A percentile compares a stretch with the other conserved stretches of the same genome.
phyloP scores from a whole-genome alignment of 495 filamentous ascomycete species.

The Lophiotrema nucula region DNA sequence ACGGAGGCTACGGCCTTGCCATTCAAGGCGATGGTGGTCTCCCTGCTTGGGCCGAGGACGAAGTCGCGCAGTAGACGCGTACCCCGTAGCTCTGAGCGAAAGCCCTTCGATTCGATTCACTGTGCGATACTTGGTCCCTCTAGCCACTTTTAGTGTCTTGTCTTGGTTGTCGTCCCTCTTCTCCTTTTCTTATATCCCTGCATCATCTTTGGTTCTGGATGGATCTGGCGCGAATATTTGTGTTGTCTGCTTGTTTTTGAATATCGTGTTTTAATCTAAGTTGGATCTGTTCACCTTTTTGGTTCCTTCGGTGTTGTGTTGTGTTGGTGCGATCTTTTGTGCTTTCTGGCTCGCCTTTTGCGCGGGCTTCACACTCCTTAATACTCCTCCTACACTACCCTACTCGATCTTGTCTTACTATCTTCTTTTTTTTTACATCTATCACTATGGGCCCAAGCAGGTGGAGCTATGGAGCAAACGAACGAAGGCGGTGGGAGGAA shows the following conservation, averaged over 20 bases:
- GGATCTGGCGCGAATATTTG: not conserved
- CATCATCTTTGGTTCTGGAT: conserved; percentile 14
- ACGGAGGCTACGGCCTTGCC: conserved; percentile 59
- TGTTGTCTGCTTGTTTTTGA: not conserved
- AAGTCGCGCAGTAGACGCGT: conserved; percentile 30
- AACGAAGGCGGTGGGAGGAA: not conserved
- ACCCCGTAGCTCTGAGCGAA: not conserved
- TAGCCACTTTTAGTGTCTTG: conserved; percentile 8
- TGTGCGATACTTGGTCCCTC: conserved; percentile 27
- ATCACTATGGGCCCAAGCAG: too few relatives aligned
- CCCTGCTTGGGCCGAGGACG: conserved; percentile 53
- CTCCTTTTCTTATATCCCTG: conserved; percentile 8
- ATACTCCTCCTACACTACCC: not conserved
- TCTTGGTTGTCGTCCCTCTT: not conserved
- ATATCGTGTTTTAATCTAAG: not conserved
- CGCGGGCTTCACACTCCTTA: conserved; percentile 5
- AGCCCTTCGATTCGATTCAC: conserved; percentile 23
- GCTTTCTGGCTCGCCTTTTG: not conserved
- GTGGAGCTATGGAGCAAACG: not conserved
- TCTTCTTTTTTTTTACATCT: conserved; percentile 7
- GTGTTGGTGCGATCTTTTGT: too few relatives aligned
- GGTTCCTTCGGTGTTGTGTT: too few relatives aligned
- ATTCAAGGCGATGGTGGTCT: conserved; percentile 64
- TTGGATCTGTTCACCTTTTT: too few relatives aligned
- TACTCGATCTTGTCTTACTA: conserved; percentile 13